Evolutionary conservation across 768 basidiomycete species (phyloP).

Genomic region (Cyclocybe aegerita): DNA sequence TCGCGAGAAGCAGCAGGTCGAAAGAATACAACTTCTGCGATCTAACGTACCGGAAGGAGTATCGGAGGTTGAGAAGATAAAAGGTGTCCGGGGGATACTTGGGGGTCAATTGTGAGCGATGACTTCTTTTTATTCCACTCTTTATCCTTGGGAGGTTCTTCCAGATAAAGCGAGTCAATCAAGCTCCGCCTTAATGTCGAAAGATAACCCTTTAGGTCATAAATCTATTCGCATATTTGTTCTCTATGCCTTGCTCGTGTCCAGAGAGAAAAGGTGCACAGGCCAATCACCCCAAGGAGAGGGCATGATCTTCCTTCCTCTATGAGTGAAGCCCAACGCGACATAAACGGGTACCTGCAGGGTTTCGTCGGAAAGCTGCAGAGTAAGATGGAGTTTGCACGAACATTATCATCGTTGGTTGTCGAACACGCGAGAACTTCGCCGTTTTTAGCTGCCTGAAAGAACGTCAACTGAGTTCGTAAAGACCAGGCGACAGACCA

Average conservation of each 20-base stretch:
- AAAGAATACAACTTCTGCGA: background rate
- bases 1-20: background rate
- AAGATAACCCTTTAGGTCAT: background rate
- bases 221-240: background rate
- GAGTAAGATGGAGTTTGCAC: background rate
- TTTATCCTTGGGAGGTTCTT: too few species aligned
- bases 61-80: conserved; percentile 1
- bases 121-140: background rate
- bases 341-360: conserved; percentile 22
- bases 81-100: background rate
- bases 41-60: background rate
- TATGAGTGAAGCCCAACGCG: conserved; percentile 15
- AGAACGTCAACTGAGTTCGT: background rate
- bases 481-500: background rate
- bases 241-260: conserved; percentile 6
- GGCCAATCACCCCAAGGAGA: conserved; percentile 28
- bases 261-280: conserved; percentile 19
- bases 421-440: conserved; percentile 18
- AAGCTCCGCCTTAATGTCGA: too few species aligned
- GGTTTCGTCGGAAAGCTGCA: background rate
- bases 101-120: background rate
- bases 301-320: conserved; percentile 19
- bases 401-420: conserved; percentile 20
- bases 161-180: too few species aligned
- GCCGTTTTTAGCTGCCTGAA: conserved; percentile 14